Base-by-base conservation (phyloP, 2,329 filamentous ascomycete genomes). In the Penicillium sp. region DNA sequence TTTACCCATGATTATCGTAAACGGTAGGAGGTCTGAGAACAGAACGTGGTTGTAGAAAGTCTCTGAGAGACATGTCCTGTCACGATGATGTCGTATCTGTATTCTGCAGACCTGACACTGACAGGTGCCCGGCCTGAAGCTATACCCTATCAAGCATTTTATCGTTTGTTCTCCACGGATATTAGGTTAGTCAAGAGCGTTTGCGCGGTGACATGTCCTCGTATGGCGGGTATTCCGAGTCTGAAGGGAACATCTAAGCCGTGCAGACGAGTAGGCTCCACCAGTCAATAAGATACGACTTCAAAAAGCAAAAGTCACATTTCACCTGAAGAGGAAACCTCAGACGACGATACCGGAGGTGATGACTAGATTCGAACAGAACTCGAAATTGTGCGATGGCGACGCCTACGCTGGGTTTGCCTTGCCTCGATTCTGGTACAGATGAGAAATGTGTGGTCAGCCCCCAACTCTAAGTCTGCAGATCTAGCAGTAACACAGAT, bases 21-120 rank as follows among this genome's bases (percentile, higher is more conserved):
- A 49, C 47, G 47, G 31, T 35, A 49, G 49, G 49, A 35, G 49
- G 48, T 28, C 49, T 52, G 34, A 52, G 35, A 39, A 35, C 35
- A 20, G 28, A n/a, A 48, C 15, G 25, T 34, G 25, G 45, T 48
- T 48, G 45, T 28, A 12, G 47, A 20, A 34, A 35, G 8, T n/a
- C 28, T 35, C n/a, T 35, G 15, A 8, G 43, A 49, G 31, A 35
- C 47, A 35, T 35, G 31, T 34, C 10, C 20, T 22, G 34, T 17
- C 49, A 39, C 31, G 25, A 25, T 52, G 49, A 52, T 52, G 49
- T 52, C 49, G 49, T 38, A 38, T 52, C 35, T 8, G 31, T 11
- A n/a, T n/a, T n/a, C n/a, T n/a, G n/a, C n/a, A 37, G 49, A 52
- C 12, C 35, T 39, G 20, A 52, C 35, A 51, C 49, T 39, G 20